Conservation (phyloP, 106 monocot species). For the Allium sativum region DNA sequence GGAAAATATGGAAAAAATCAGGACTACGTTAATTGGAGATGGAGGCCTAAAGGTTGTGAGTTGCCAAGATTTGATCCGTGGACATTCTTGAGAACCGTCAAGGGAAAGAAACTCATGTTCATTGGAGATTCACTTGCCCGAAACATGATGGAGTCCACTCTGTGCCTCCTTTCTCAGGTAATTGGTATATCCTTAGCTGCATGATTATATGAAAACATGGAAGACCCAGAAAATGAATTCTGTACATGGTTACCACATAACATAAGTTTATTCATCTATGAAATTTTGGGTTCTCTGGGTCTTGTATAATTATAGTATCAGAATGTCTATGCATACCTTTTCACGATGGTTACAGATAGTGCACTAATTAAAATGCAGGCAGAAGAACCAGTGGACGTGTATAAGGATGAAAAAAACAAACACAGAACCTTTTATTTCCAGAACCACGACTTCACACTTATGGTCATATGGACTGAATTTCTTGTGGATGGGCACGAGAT, state of each 20-base stretch:
- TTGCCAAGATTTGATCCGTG: slow-evolving; percentile 21
- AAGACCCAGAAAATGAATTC: no score
- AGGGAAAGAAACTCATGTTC: slow-evolving; percentile 22
- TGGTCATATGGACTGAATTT: slow-evolving; percentile 51
- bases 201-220: no score
- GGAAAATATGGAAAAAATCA: slow-evolving; percentile 31
- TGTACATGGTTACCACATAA: no score
- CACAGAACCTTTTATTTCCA: slow-evolving; percentile 48
- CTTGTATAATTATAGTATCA: no score
- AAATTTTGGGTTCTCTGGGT: no score
- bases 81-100: slow-evolving; percentile 17
- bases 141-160: slow-evolving; percentile 43
- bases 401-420: slow-evolving; percentile 24
- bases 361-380: slow-evolving; percentile 19
- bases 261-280: no score
- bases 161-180: slow-evolving; percentile 52
- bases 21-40: slow-evolving; percentile 33
- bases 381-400: slow-evolving; percentile 24
- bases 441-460: slow-evolving; percentile 54
- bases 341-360: no score
- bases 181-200: no score
- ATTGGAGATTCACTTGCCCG: slow-evolving; percentile 44
- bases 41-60: slow-evolving; percentile 38
- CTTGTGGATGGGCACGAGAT: slow-evolving; percentile 16
- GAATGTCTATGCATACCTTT: no score